Evolutionary conservation across 441 rosid genomes (phyloP).

Genomic region (Lepidium campestre): DNA sequence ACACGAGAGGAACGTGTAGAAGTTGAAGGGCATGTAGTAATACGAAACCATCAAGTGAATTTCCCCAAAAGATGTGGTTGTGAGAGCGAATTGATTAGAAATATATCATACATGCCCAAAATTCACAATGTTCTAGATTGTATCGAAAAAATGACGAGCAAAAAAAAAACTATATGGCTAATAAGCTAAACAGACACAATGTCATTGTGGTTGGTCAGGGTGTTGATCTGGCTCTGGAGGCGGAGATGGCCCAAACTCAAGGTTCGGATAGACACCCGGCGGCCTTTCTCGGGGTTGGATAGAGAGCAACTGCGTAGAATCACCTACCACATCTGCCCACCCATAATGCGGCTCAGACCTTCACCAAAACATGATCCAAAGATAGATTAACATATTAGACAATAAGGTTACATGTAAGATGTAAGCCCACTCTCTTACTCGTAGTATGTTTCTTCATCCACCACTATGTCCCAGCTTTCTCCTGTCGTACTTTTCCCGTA

Average conservation of each 20-base stretch:
- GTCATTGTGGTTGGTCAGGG: constrained; percentile 33
- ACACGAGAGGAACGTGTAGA: too few species aligned
- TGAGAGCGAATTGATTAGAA: not conserved
- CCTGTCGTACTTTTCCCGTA: constrained; percentile 94
- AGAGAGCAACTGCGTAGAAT: constrained; percentile 75
- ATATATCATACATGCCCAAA: constrained; percentile 12
- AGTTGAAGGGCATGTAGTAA: too few species aligned
- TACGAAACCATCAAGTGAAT: too few species aligned
- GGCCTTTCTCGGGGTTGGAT: constrained; percentile 74
- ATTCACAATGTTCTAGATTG: constrained; percentile 8
- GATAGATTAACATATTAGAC: not conserved
- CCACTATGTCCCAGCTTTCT: constrained; percentile 98
- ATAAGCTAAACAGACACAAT: not conserved
- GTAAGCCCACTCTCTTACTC: constrained; percentile 51
- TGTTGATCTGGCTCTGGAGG: constrained; percentile 33
- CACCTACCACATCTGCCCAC: constrained; percentile 94
- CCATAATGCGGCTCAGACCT: constrained; percentile 97
- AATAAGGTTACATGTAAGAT: not conserved
- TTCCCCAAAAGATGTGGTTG: not conserved
- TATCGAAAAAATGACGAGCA: not conserved
- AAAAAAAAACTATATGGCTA: constrained; percentile 13
- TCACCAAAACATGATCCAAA: constrained; percentile 14
- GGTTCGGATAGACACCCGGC: constrained; percentile 66
- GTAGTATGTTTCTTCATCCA: constrained; percentile 87
- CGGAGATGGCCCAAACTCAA: constrained; percentile 59